Conservation (phyloP, 352 stramenopile genomes). For the Phytopythium boreale region DNA sequence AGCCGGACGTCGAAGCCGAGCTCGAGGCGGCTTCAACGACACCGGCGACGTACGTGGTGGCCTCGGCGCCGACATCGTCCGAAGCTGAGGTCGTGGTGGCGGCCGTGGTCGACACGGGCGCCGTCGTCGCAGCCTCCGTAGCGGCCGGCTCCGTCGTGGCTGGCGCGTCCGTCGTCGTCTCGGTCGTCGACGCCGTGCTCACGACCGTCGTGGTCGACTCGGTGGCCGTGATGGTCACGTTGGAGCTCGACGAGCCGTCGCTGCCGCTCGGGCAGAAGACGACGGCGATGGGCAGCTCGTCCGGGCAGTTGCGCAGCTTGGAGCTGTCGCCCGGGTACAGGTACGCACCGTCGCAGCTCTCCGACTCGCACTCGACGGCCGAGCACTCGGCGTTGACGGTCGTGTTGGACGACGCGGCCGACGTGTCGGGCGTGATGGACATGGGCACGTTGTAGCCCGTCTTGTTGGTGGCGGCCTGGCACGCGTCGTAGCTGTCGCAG, state of each 20-base stretch:
- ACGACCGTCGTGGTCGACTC: constrained; percentile 2
- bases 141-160: constrained; percentile 1
- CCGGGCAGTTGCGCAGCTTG: constrained; percentile 51
- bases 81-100: constrained; percentile 10
- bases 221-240: constrained; percentile 14
- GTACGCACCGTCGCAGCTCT: constrained; percentile 44
- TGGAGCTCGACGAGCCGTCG: constrained; percentile 11
- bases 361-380: constrained; percentile 26
- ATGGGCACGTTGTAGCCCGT: constrained; percentile 65
- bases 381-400: constrained; percentile 28
- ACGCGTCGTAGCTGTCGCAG: constrained; percentile 51
- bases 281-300: constrained; percentile 31
- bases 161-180: constrained; percentile 9
- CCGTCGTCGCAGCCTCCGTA: constrained; percentile 1
- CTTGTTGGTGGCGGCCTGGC: constrained; percentile 41
- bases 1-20: constrained; percentile 5
- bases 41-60: not conserved
- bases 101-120: constrained; percentile 11
- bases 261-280: constrained; percentile 37
- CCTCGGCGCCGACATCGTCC: not conserved
- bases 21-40: not conserved
- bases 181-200: constrained; percentile 11
- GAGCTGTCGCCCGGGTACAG: constrained; percentile 45
- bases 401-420: constrained; percentile 8
- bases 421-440: constrained; percentile 37